Conservation (phyloP, 805 yeast genomes). For the Teunomyces cretensis region DNA sequence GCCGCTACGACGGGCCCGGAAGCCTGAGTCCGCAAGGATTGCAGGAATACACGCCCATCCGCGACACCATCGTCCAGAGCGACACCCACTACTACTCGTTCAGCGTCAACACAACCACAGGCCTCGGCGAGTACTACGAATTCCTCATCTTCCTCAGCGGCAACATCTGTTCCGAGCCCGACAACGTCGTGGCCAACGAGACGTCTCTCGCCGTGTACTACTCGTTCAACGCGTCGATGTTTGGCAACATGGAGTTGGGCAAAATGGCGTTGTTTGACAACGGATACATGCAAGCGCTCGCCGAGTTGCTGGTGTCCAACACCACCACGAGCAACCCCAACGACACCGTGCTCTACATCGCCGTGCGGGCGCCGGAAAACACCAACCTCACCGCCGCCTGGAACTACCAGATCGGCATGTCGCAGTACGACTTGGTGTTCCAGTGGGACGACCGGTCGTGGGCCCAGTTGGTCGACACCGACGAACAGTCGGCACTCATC, state of each 20-base stretch:
- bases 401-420: slow-evolving; percentile 66
- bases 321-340: slow-evolving; percentile 7
- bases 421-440: slow-evolving; percentile 60
- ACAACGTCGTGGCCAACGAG: slow-evolving; percentile 18
- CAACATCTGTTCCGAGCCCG: slow-evolving; percentile 41
- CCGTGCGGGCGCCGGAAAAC: slow-evolving; percentile 42
- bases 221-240: slow-evolving; percentile 38
- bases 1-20: neutral
- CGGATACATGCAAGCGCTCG: slow-evolving; percentile 42
- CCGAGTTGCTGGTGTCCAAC: slow-evolving; percentile 27
- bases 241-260: slow-evolving; percentile 25
- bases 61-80: slow-evolving; percentile 34
- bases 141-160: slow-evolving; percentile 51
- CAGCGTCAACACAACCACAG: slow-evolving; percentile 44
- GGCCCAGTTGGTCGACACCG: slow-evolving; percentile 66
- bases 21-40: slow-evolving; percentile 23
- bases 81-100: slow-evolving; percentile 44
- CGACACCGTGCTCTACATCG: slow-evolving; percentile 31
- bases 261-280: slow-evolving; percentile 27
- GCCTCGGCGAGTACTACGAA: slow-evolving; percentile 47
- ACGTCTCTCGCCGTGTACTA: slow-evolving; percentile 36
- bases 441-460: slow-evolving; percentile 66
- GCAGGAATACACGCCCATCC: slow-evolving; percentile 38
- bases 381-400: slow-evolving; percentile 42
- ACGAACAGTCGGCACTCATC: slow-evolving; percentile 63